phyloP scores from a whole-genome alignment of 352 stramenopile genomes.

The Globisporangium recalcitrans region DNA sequence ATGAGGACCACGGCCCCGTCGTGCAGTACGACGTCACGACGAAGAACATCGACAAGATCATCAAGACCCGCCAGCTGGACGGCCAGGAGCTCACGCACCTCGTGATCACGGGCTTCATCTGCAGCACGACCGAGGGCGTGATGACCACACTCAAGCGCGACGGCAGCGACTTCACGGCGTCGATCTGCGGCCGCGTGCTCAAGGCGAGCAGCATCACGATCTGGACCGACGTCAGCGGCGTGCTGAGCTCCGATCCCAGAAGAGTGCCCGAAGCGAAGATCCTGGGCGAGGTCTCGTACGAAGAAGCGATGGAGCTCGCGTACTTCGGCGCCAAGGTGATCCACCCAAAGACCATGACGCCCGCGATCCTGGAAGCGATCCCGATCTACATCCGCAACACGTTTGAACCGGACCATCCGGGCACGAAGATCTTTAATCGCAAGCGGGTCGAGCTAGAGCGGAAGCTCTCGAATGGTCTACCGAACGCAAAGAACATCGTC shows the following conservation, averaged over 20 bases:
- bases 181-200: constrained; percentile 94
- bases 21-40: constrained; percentile 74
- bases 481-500: constrained; percentile 68
- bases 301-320: constrained; percentile 97
- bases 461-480: constrained; percentile 51
- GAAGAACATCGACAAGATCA: constrained; percentile 55
- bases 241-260: constrained; percentile 92
- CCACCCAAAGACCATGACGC: constrained; percentile 96
- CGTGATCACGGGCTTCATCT: constrained; percentile 97
- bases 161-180: constrained; percentile 96
- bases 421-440: constrained; percentile 73
- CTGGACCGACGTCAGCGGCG: constrained; percentile 97
- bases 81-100: constrained; percentile 61
- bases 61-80: constrained; percentile 27
- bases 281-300: constrained; percentile 92
- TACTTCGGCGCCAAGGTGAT: constrained; percentile 98
- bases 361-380: constrained; percentile 86
- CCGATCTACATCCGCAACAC: constrained; percentile 98
- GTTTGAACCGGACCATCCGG: constrained; percentile 86
- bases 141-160: constrained; percentile 95
- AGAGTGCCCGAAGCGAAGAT: constrained; percentile 91
- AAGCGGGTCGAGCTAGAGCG: constrained; percentile 56
- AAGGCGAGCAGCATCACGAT: constrained; percentile 91
- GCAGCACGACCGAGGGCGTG: constrained; percentile 92
- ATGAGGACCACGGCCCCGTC: constrained; percentile 71